Base-by-base conservation (phyloP, 2,329 filamentous ascomycete genomes). In the Fusarium odoratissimum region DNA sequence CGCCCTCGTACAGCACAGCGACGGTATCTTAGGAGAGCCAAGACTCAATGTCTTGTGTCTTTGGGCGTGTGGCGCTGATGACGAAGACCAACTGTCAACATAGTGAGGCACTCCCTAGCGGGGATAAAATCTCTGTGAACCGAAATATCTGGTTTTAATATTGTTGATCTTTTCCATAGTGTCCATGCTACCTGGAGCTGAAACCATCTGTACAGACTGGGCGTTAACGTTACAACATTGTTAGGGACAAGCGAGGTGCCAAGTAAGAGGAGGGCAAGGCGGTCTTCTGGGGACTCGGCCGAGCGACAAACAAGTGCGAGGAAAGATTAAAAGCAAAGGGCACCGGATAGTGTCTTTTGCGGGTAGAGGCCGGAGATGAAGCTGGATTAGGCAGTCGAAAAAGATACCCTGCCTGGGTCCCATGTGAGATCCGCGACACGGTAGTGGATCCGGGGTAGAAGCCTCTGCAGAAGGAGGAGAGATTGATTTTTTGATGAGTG, bases 381-480 rank as follows among this genome's bases (percentile, higher is more conserved):
- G 76, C 76, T 67, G 64, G 60, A 77, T 70, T 57, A 65, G 76
- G 76, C 75, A 75, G 72, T 62, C 63, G 68, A 61, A 64, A 64
- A 37, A 23, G 49, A 51, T 58, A 64, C 63, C 73, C 41, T 62
- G 41, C n/a, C 19, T 40, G 25, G 37, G 64, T 57, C 71, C 71
- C 71, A 70, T 75, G 71, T 65, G 41, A 76, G 76, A 77, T 77
- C 74, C 73, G 64, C 69, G 70, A 76, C 66, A 67, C 54, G 64
- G 56, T 61, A 67, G 76, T 77, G 76, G 76, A 77, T 77, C 76
- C 59, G 76, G 76, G 76, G 76, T 77, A 77, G 66, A 77, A 71
- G 48, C 55, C 58, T 73, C 51, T 64, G 57, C 64, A 52, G 59
- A 72, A 74, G 38, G 45, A 45, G 52, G 51, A 59, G 64, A 58